Evolutionary conservation across 2,329 filamentous ascomycete genomes (phyloP).

Genomic region (Rutstroemia sp.): DNA sequence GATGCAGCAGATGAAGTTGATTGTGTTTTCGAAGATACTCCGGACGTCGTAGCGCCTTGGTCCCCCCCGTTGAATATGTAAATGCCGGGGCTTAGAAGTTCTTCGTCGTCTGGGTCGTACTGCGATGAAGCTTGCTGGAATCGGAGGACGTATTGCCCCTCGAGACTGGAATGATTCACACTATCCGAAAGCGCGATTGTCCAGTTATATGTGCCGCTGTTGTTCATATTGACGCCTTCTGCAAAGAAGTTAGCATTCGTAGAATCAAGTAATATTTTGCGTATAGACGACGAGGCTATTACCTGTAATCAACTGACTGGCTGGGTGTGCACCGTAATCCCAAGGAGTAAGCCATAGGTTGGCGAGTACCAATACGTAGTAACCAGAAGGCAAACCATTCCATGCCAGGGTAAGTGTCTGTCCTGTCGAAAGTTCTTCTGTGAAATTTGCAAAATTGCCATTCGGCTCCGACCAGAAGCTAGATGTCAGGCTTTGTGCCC

Average conservation of each 20-base stretch:
- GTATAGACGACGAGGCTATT: too few relatives aligned
- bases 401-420: neutral
- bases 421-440: neutral
- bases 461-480: neutral
- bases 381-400: neutral
- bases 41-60: too few relatives aligned
- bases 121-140: too few relatives aligned
- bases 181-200: neutral
- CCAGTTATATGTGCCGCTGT: neutral
- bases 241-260: neutral
- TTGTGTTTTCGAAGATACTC: too few relatives aligned
- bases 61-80: too few relatives aligned
- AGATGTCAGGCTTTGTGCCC: too few relatives aligned
- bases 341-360: neutral
- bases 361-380: neutral
- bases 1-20: too few relatives aligned
- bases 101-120: too few relatives aligned
- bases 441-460: neutral
- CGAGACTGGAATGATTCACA: too few relatives aligned
- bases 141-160: too few relatives aligned
- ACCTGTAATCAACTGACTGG: neutral
- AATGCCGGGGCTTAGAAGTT: too few relatives aligned
- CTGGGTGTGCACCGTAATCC: neutral
- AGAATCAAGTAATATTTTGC: too few relatives aligned
- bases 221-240: neutral